Percentiles rank a stretch among this genome's conserved stretches.
Evolutionary conservation across 1,284 basidiomycete genomes (phyloP).

Genomic region (Peniophora sp.): DNA sequence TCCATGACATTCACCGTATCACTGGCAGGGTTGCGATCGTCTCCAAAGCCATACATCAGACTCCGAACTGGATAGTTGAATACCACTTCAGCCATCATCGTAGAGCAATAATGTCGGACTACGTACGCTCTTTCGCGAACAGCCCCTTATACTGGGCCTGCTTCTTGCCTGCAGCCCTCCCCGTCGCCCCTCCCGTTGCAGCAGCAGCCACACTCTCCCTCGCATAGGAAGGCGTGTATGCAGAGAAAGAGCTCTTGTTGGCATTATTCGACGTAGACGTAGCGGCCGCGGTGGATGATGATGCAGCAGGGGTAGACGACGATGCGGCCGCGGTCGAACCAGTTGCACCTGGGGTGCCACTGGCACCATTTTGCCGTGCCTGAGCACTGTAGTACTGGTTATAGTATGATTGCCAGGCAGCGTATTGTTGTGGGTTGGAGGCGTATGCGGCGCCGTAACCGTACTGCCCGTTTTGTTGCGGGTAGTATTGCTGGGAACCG

Average conservation of each 20-base stretch:
- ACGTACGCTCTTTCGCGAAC: slow-evolving; percentile 74
- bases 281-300: slow-evolving; percentile 6
- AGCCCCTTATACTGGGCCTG: slow-evolving; percentile 61
- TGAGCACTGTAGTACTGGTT: slow-evolving; percentile 44
- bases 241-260: slow-evolving; percentile 31
- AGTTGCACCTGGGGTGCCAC: slow-evolving; percentile 29
- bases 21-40: slow-evolving; percentile 79
- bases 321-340: slow-evolving; percentile 16
- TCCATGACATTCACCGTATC: slow-evolving; percentile 91
- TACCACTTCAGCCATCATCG: slow-evolving; percentile 6
- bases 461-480: background rate
- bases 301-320: slow-evolving; percentile 11
- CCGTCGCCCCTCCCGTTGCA: slow-evolving; percentile 28
- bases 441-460: slow-evolving; percentile 31
- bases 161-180: slow-evolving; percentile 40
- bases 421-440: slow-evolving; percentile 27
- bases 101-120: background rate
- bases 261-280: slow-evolving; percentile 15
- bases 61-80: slow-evolving; percentile 54
- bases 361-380: slow-evolving; percentile 22
- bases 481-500: slow-evolving; percentile 2
- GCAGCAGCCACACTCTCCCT: slow-evolving; percentile 40
- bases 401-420: slow-evolving; percentile 48
- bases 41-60: slow-evolving; percentile 94
- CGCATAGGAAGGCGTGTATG: slow-evolving; percentile 49